These are phyloP conservation scores for Phialophora chinensis DNA, from an alignment of 2,329 filamentous ascomycete genomes.

Conservation along the genomic window DNA sequence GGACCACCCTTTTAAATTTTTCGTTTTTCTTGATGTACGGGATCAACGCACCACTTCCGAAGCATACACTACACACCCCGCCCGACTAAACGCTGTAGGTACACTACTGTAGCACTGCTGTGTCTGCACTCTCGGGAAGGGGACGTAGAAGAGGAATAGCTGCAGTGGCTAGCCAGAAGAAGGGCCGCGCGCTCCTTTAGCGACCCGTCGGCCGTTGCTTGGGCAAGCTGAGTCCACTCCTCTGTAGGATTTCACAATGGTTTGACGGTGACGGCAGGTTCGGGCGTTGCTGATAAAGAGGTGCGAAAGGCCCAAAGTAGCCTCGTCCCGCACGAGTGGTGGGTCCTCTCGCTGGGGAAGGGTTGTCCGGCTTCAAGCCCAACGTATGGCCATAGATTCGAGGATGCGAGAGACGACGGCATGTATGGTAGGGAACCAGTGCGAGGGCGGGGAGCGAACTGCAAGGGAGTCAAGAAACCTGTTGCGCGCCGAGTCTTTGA, in stretches of 20 bases:
- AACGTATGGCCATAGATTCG: background rate
- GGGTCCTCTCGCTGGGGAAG: background rate
- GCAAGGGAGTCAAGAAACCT: background rate
- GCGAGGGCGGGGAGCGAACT: background rate
- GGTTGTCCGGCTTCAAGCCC: background rate
- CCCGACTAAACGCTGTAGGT: no score
- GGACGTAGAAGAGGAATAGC: no score
- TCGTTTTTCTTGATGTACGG: no score
- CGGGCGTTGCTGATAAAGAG: background rate
- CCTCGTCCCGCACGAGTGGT: background rate
- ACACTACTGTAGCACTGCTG: no score
- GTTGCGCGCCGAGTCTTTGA: slow-evolving; percentile 1
- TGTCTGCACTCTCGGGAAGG: no score
- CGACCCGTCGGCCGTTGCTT: background rate
- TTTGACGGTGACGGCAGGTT: background rate
- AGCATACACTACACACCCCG: no score
- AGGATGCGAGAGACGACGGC: background rate
- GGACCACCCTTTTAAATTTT: no score
- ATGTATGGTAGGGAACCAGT: background rate
- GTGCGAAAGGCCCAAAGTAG: no score
- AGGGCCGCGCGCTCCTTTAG: background rate
- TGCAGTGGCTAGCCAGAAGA: background rate
- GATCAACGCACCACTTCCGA: no score
- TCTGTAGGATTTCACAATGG: background rate
- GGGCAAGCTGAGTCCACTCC: background rate